phyloP scores from a whole-genome alignment of 2,329 filamentous ascomycete species.

The Fusarium fujikuroi region DNA sequence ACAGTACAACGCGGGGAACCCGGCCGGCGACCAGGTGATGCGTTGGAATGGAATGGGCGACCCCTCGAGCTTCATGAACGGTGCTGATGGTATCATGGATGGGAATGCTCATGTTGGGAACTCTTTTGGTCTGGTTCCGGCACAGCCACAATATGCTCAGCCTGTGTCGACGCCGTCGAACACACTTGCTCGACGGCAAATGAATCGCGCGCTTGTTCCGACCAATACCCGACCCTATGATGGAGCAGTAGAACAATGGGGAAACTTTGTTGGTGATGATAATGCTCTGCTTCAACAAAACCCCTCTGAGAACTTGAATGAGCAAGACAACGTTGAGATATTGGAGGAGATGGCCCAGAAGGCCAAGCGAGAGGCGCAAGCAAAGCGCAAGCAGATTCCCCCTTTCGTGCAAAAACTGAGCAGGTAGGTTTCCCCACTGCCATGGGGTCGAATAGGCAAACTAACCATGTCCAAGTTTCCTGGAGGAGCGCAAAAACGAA shows the following conservation, averaged over 20 bases:
- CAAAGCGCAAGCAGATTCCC: constrained; percentile 94
- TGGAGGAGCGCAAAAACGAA: constrained; percentile 92
- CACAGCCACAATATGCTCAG: constrained; percentile 49
- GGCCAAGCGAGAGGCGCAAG: constrained; percentile 87
- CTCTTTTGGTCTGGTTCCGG: constrained; percentile 53
- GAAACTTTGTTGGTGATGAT: constrained; percentile 56
- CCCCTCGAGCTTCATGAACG: constrained; percentile 49
- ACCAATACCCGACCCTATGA: constrained; percentile 55
- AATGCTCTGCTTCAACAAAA: constrained; percentile 52
- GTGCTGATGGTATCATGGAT: constrained; percentile 42
- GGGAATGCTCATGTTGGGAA: constrained; percentile 48
- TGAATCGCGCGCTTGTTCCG: constrained; percentile 62
- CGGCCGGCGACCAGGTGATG: constrained; percentile 59
- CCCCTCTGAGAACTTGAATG: constrained; percentile 49
- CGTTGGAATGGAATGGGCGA: constrained; percentile 58
- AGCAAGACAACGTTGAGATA: constrained; percentile 79
- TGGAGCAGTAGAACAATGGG: constrained; percentile 54
- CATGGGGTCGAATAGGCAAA: background rate
- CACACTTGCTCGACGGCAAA: constrained; percentile 63
- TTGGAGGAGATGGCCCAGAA: constrained; percentile 82
- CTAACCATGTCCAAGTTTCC: constrained; percentile 72
- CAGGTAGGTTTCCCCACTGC: constrained; percentile 71
- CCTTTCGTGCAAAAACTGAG: constrained; percentile 98
- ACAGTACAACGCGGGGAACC: constrained; percentile 57
- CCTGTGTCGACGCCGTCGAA: constrained; percentile 55